phyloP scores from a whole-genome alignment of 2,329 filamentous ascomycete genomes.

The Graphiopsis chlorocephala region DNA sequence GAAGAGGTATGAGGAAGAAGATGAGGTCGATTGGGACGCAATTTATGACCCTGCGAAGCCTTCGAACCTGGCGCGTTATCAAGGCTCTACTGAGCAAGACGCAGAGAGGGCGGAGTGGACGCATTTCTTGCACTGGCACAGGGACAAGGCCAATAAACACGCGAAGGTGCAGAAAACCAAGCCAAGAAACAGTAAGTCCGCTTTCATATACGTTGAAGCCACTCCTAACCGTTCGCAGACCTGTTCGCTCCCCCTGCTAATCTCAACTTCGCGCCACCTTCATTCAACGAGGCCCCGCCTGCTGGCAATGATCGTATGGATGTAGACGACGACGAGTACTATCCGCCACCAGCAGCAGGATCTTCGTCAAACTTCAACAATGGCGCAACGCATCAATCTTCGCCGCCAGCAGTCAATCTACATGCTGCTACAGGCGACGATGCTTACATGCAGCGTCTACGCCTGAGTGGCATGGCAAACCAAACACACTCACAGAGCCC shows the following conservation, averaged over 20 bases:
- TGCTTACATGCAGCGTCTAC: conserved; percentile 63
- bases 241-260: conserved; percentile 23
- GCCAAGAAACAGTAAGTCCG: conserved; percentile 9
- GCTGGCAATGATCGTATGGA: conserved; percentile 6
- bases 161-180: neutral
- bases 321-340: conserved; percentile 24
- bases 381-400: conserved; percentile 47
- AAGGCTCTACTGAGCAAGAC: conserved; percentile 78
- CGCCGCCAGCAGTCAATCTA: conserved; percentile 38
- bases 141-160: neutral
- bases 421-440: conserved; percentile 67
- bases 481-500: neutral
- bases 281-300: conserved; percentile 19
- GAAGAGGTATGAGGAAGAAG: conserved; percentile 58
- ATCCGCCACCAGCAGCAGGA: conserved; percentile 25
- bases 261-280: conserved; percentile 51
- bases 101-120: conserved; percentile 83
- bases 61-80: conserved; percentile 81
- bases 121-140: conserved; percentile 66
- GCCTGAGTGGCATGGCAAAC: conserved; percentile 44
- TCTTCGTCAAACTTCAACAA: conserved; percentile 50
- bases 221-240: neutral
- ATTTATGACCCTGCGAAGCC: conserved; percentile 82
- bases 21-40: conserved; percentile 76
- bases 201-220: neutral